Conservation (phyloP, 768 basidiomycete species). For the Mrakia blollopis region DNA sequence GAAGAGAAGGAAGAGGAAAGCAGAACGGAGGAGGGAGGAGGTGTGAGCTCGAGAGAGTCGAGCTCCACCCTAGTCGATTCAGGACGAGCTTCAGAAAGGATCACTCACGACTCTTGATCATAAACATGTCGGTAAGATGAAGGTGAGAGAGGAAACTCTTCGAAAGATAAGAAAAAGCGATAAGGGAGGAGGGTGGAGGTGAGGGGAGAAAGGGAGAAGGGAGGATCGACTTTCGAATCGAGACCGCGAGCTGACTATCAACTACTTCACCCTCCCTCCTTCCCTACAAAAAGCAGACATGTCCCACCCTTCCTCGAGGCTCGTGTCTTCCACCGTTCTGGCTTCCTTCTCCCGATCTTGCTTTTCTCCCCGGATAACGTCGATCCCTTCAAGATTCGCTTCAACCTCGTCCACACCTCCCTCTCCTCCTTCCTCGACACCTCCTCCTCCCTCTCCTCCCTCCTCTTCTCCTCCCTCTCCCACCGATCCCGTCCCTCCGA, state of each 20-base stretch:
- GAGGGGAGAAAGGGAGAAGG: neutral
- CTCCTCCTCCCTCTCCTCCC: neutral
- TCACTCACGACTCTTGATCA: slow-evolving; percentile 73
- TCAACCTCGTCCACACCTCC: neutral
- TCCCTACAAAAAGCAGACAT: neutral
- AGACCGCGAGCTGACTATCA: neutral
- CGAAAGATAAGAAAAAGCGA: neutral
- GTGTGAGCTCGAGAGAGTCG: slow-evolving; percentile 37
- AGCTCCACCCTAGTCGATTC: slow-evolving; percentile 43
- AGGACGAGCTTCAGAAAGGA: neutral
- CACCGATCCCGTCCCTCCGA: neutral
- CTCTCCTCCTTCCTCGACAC: neutral
- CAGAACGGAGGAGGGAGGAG: slow-evolving; percentile 12
- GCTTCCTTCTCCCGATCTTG: neutral
- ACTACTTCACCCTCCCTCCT: neutral
- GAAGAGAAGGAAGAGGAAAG: neutral
- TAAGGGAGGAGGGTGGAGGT: slow-evolving; percentile 4
- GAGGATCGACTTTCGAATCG: too few relatives aligned
- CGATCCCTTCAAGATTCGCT: neutral
- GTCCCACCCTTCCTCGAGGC: neutral
- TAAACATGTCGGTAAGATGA: slow-evolving; percentile 58
- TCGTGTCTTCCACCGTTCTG: neutral
- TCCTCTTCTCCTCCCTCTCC: neutral
- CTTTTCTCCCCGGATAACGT: neutral
- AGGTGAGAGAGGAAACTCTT: neutral